A percentile compares a stretch with the other conserved stretches of the same genome.
These are phyloP conservation scores for Ophiocytium majus DNA, from an alignment of 352 stramenopile genomes.

Conservation along the genomic window DNA sequence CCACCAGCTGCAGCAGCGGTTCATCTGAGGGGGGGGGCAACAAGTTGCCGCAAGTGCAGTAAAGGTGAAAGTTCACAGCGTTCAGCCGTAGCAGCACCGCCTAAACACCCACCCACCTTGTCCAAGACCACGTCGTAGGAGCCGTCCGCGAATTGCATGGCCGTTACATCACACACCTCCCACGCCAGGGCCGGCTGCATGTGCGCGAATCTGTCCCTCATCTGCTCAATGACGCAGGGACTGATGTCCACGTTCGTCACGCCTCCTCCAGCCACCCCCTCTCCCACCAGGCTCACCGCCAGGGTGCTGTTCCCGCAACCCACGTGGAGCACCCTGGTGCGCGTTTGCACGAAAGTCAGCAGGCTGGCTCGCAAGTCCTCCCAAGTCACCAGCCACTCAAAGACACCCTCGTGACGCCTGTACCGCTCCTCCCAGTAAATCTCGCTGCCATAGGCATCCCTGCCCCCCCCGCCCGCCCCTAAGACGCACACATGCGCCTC, in stretches of 20 bases:
- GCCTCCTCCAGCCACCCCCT: not conserved
- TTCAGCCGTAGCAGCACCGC: no score
- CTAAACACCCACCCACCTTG: conserved; percentile 24
- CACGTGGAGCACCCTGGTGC: conserved; percentile 27
- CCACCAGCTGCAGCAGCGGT: no score
- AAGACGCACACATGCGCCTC: not conserved
- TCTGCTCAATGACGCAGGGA: conserved; percentile 17
- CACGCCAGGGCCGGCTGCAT: conserved; percentile 8
- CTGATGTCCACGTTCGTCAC: conserved; percentile 36
- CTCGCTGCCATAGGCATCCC: not conserved
- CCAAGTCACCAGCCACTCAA: conserved; percentile 13
- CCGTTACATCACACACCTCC: conserved; percentile 28
- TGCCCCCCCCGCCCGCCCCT: no score
- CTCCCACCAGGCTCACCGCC: not conserved
- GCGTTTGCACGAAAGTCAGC: not conserved
- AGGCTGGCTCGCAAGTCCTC: not conserved
- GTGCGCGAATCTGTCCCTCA: conserved; percentile 19
- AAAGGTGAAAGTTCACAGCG: no score
- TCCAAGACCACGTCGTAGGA: conserved; percentile 51
- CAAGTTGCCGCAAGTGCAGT: no score
- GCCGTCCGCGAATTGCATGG: conserved; percentile 21
- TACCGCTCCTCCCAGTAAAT: not conserved
- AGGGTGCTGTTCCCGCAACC: conserved; percentile 44
- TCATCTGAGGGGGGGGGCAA: no score
- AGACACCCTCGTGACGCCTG: not conserved